Evolutionary conservation across 495 filamentous ascomycete species (phyloP).

Genomic region (Talaromyces liani): DNA sequence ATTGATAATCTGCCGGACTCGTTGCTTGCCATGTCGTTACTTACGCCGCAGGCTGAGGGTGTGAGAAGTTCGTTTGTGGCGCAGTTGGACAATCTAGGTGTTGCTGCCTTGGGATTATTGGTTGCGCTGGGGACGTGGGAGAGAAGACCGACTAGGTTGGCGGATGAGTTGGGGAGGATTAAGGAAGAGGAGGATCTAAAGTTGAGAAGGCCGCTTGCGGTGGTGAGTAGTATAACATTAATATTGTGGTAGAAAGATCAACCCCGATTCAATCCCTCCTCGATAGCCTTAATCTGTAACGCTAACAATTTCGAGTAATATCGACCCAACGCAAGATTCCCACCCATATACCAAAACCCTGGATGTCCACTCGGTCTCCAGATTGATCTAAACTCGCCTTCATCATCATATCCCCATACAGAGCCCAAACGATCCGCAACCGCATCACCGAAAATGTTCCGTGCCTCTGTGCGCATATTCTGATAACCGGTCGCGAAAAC

Average conservation of each 20-base stretch:
- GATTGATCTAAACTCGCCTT: conserved; percentile 65
- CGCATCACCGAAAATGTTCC: conserved; percentile 60
- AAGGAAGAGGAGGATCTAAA: neutral
- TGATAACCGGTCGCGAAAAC: conserved; percentile 77
- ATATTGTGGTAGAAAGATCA: neutral
- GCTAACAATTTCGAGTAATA: conserved; percentile 67
- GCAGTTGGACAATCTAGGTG: too few relatives aligned
- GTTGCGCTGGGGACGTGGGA: too few relatives aligned
- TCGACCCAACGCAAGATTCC: conserved; percentile 66
- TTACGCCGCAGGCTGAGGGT: too few relatives aligned
- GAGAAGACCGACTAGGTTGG: too few relatives aligned
- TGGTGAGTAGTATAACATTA: neutral
- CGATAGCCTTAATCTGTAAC: conserved; percentile 65
- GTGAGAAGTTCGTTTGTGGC: too few relatives aligned
- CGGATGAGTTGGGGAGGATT: neutral
- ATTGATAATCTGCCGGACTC: too few relatives aligned
- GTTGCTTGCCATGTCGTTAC: too few relatives aligned
- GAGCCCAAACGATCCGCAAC: conserved; percentile 57
- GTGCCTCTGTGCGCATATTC: conserved; percentile 61
- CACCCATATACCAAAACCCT: conserved; percentile 80
- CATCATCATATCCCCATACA: conserved; percentile 75
- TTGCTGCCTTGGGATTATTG: too few relatives aligned
- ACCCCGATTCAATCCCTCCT: conserved; percentile 35
- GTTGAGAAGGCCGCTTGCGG: neutral
- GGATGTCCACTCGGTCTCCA: conserved; percentile 67